Evolutionary conservation across 306 rosid species (phyloP), one percentile per base, ranked within the genome.

Genomic region (Dryas drummondii): DNA sequence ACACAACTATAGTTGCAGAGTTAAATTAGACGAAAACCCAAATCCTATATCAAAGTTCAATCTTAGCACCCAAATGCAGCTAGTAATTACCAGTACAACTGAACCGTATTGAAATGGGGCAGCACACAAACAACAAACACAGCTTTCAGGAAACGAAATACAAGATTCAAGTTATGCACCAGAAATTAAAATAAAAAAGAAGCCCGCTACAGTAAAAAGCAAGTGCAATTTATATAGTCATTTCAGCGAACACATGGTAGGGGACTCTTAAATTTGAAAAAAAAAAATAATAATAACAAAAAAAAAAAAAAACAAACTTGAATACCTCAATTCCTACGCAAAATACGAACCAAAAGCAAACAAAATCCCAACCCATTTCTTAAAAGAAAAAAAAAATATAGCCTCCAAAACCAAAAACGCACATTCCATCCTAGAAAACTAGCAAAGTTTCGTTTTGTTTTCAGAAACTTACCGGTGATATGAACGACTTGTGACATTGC

Each of bases 401-500:
- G 40, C 17, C 57, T 47, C 55, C 11, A 59, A 27, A 3, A 32
- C 37, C 37, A 32, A 32, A 32, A 32, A 32, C 37, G 68, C 26
- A 13, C 44, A 22, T 40, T 63, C 49, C 40, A 40, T 41, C 22
- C 13, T 14, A 17, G 66, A 61, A 60, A 60, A 32, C 10, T 1
- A n/a, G 61, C 40, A 51, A 6, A 37, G 15, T 22, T 27, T 32
- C 15, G 2, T 40, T 53, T 42, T 5, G 70, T 22, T 37, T 0
- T 0, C 9, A 77, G 54, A 63, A 42, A 70, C 80, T 73, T 46
- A 90, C 96, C 91, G 68, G 83, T 5, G 64, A 86, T 86, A 75
- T 80, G 80, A 48, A 75, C 76, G 51, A 82, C 70, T 70, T 88
- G 94, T 56, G 88, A 82, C 96, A 93, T 90, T 70, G 88, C 57